Conservation (phyloP, 164 flowering plant genomes). For the Berberis vulgaris region DNA sequence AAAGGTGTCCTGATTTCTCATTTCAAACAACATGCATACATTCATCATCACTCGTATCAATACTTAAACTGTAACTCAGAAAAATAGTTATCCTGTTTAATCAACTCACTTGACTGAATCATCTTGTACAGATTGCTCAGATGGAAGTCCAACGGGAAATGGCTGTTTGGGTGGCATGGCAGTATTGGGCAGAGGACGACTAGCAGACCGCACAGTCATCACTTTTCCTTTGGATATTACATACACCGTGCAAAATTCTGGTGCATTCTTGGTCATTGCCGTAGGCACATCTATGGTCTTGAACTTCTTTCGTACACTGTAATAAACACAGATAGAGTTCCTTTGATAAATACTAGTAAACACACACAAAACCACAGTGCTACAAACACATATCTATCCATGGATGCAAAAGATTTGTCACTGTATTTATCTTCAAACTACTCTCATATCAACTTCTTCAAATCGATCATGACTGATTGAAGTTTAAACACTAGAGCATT, state of each 20-base stretch:
- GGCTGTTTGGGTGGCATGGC: constrained; percentile 32
- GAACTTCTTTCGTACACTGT: constrained; percentile 16
- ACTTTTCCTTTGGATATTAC: constrained; percentile 62
- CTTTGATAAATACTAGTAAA: background rate
- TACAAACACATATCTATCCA: no score
- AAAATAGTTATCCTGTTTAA: no score
- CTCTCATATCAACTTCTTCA: no score
- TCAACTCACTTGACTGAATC: constrained; percentile 7
- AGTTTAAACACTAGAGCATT: no score
- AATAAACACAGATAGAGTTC: background rate
- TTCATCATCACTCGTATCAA: no score
- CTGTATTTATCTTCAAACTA: no score
- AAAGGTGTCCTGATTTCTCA: background rate
- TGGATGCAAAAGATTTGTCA: no score
- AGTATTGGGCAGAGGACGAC: constrained; percentile 23
- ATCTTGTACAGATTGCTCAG: constrained; percentile 10
- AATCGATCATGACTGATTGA: no score
- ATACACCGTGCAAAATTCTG: constrained; percentile 69
- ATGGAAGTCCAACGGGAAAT: constrained; percentile 7
- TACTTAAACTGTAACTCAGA: background rate
- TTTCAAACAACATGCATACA: no score
- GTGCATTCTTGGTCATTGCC: constrained; percentile 41
- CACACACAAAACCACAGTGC: no score
- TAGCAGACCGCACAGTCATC: constrained; percentile 34
- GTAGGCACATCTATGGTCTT: constrained; percentile 45